Percentiles rank a stretch among this genome's conserved stretches.
Evolutionary conservation across 257 asterid genomes (phyloP).

Genomic region (Asclepias syriaca): DNA sequence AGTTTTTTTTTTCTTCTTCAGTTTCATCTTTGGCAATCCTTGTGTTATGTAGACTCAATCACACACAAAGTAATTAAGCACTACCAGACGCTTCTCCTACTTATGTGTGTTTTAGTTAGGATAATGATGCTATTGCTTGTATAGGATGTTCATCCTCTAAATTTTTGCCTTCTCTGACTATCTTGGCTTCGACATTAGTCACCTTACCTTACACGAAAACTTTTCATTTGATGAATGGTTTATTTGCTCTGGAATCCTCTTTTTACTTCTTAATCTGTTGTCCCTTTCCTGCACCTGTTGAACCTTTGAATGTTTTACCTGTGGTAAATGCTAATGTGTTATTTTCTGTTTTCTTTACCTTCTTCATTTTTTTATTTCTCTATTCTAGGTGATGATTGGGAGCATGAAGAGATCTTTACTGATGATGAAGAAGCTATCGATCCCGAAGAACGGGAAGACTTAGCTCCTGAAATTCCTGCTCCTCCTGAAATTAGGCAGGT

Average conservation of each 20-base stretch:
- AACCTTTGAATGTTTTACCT: neutral
- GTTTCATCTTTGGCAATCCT: neutral
- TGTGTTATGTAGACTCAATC: neutral
- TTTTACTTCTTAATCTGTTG: neutral
- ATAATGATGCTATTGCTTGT: neutral
- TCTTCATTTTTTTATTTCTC: neutral
- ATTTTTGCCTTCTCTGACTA: neutral
- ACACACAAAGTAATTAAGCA: neutral
- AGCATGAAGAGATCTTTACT: conserved; percentile 94
- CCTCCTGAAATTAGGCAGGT: conserved; percentile 99
- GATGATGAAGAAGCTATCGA: conserved; percentile 95
- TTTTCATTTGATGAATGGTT: neutral
- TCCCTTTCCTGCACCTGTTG: neutral
- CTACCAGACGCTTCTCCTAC: neutral
- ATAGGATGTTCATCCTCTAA: neutral
- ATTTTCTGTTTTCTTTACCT: neutral
- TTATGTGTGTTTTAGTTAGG: neutral
- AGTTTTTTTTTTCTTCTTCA: conserved; percentile 16
- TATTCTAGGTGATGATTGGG: conserved; percentile 94
- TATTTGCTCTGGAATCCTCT: neutral
- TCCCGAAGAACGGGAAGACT: conserved; percentile 91
- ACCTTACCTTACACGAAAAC: neutral
- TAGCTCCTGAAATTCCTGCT: conserved; percentile 97
- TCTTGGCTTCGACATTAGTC: neutral
- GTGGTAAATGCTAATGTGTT: neutral